Evolutionary conservation across 208 protist genomes (phyloP).

Genomic region (Endotrypanum monterogeii): DNA sequence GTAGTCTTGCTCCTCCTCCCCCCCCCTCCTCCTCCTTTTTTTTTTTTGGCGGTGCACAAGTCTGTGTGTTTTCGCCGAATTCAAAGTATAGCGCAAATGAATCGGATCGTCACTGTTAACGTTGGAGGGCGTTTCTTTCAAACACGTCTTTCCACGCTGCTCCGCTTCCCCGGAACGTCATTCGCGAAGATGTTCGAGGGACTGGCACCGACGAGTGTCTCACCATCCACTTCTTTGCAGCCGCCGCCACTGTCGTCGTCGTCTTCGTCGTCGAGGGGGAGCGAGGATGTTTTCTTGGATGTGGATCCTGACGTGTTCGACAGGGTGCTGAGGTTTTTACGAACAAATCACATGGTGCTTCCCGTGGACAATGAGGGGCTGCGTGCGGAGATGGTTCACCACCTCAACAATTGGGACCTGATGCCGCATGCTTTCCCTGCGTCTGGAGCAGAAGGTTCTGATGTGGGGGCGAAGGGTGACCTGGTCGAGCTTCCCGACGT

Average conservation of each 20-base stretch:
- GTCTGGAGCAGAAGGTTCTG: conserved; percentile 7
- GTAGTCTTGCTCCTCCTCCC: neutral
- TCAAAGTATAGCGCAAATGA: conserved; percentile 12
- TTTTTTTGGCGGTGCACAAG: no score
- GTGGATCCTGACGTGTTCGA: conserved; percentile 82
- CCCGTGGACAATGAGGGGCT: conserved; percentile 63
- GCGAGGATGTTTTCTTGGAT: conserved; percentile 76
- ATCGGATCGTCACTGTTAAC: conserved; percentile 57
- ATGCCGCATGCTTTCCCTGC: conserved; percentile 69
- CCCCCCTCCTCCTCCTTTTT: no score
- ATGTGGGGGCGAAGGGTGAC: conserved; percentile 8
- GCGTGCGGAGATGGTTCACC: conserved; percentile 69
- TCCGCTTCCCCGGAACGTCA: conserved; percentile 59
- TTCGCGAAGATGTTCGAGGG: conserved; percentile 66
- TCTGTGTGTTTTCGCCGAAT: no score
- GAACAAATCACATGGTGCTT: conserved; percentile 60
- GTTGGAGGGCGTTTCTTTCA: conserved; percentile 72
- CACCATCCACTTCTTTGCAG: neutral
- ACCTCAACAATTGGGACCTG: conserved; percentile 71
- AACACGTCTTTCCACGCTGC: conserved; percentile 66
- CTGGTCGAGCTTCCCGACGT: conserved; percentile 60
- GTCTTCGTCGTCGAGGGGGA: neutral
- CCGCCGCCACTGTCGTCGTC: conserved; percentile 11
- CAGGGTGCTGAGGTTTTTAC: conserved; percentile 70
- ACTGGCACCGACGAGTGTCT: conserved; percentile 1